Evolutionary conservation across 768 basidiomycete species (phyloP).

Genomic region (Macrolepiota fuliginosa): DNA sequence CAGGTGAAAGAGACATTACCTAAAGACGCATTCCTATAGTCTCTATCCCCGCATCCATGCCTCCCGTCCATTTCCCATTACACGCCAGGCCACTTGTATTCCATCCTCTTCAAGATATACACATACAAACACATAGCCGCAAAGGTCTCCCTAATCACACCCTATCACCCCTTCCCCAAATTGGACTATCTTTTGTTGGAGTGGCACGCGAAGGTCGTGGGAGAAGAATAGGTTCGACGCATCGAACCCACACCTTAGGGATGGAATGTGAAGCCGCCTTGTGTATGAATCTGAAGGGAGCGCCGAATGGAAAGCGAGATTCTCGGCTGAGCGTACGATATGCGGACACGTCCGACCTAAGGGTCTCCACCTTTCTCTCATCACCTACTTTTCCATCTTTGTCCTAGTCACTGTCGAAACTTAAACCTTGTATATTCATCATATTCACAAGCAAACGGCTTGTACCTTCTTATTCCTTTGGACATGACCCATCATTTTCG

Average conservation of each 20-base stretch:
- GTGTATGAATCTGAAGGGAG: not conserved
- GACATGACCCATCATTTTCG: not conserved
- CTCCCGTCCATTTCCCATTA: not conserved
- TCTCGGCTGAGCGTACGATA: not conserved
- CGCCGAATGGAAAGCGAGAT: not conserved
- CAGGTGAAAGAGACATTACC: conserved; percentile 74
- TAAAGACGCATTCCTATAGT: conserved; percentile 53
- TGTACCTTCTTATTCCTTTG: not conserved
- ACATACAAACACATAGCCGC: not conserved
- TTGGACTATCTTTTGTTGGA: conserved; percentile 3
- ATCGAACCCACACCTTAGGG: not conserved
- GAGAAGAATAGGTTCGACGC: not conserved
- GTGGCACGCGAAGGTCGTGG: not conserved
- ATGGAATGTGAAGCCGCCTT: not conserved
- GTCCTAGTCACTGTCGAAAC: not conserved
- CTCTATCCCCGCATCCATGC: not conserved
- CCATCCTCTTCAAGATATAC: not conserved
- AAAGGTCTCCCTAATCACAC: too few relatives aligned
- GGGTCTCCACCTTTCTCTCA: not conserved
- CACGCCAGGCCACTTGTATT: not conserved
- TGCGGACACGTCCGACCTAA: not conserved
- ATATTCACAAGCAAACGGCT: not conserved
- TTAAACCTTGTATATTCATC: not conserved
- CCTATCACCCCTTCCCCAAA: not conserved
- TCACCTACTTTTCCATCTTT: not conserved